Percentiles rank a stretch among this genome's conserved stretches.
These are phyloP conservation scores for Eucalyptus pauciflora DNA, from an alignment of 345 rosid species.

Conservation along the genomic window DNA sequence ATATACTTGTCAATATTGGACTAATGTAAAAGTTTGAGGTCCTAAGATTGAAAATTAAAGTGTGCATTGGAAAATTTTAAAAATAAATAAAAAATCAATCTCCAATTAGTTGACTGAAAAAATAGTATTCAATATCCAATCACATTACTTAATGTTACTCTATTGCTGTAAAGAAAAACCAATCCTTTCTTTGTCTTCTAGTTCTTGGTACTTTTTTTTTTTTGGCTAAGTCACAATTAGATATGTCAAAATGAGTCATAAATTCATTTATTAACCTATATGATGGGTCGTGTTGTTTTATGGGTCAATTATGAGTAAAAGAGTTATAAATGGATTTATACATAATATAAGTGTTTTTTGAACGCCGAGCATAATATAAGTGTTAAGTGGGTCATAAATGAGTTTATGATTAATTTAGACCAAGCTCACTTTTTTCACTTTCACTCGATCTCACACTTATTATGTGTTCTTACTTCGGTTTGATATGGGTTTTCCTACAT, in stretches of 20 bases:
- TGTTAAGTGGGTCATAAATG: background rate
- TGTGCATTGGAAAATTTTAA: background rate
- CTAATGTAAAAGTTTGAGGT: background rate
- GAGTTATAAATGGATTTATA: background rate
- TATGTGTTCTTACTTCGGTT: fast-evolving
- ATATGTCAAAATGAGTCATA: background rate
- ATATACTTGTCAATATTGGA: background rate
- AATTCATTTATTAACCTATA: background rate
- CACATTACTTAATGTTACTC: background rate
- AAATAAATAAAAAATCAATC: background rate
- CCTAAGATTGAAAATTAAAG: background rate
- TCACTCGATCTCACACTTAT: background rate
- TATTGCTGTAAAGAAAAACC: background rate
- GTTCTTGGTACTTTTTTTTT: background rate
- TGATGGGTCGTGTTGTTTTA: background rate
- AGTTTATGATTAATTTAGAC: no score
- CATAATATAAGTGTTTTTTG: background rate
- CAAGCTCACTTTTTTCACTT: background rate
- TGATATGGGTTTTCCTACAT: background rate
- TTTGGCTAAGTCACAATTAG: background rate
- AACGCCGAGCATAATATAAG: background rate
- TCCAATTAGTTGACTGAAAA: background rate
- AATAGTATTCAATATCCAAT: background rate
- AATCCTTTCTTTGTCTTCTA: background rate
- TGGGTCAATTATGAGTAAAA: background rate